Evolutionary conservation across 2,329 filamentous ascomycete genomes (phyloP), one percentile per base, ranked within the genome.

Genomic region (Huntiella savannae): DNA sequence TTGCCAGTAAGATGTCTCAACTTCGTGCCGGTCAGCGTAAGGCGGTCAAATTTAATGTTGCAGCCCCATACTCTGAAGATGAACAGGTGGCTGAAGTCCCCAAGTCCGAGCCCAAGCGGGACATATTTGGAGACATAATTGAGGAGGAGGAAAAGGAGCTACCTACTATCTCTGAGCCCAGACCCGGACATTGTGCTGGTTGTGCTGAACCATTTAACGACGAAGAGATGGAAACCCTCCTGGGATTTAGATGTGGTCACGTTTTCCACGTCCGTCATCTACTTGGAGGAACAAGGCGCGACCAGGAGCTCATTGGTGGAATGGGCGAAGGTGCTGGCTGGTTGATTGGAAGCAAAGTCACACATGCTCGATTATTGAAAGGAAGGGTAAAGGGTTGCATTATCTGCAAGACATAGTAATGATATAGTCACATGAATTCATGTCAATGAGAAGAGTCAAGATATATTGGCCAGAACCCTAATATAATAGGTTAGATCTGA

Each of bases 21-120:
- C 66, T 96, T 15, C 75, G 88, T 0, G 75, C 69, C 11, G 86
- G 88, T 0, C 83, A 92, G 58, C 77, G 79, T 43, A 81, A 77
- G 53, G 91, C 81, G 0, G 83, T 98, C 57, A 92, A 87, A 56
- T 96, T 96, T 54, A 81, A 93, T 53, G 74, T 94, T 2, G 60
- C 65, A 22, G 65, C 69, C 34, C 55, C 68, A 13, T 65, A 69
- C 37, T 3, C 36, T 22, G 16, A 41, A 16, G 58, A 63, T 22
- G 56, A 58, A 2, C 64, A 64, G 47, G 64, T 67, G 28, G 57
- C 15, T 4, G 53, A 43, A 7, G 40, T 11, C 5, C 15, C 59
- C 0, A 52, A 58, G 7, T 53, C 54, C 8, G 37, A 43, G 4
- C 50, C 52, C 11, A 53, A 55, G 5, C 50, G 49, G 4, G 53